These are phyloP conservation scores for Dryas alaskensis DNA, from an alignment of 306 rosid genomes.

Conservation along the genomic window DNA sequence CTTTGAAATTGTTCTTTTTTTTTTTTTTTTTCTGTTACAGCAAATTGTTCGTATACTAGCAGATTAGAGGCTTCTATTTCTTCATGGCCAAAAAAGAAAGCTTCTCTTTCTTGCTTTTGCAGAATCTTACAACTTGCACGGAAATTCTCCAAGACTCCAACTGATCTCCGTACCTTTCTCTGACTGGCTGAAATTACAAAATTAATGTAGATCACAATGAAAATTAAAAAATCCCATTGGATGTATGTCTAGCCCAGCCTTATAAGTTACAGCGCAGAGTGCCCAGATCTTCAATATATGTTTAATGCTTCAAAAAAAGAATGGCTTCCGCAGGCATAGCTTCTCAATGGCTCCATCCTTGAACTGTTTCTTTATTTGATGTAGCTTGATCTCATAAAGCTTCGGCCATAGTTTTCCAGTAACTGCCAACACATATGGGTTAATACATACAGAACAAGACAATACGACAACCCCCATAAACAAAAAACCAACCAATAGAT, in stretches of 20 bases:
- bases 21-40: too few species aligned
- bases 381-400: constrained; percentile 67
- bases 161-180: neutral
- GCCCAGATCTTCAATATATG: neutral
- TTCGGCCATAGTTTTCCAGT: constrained; percentile 94
- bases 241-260: constrained; percentile 1
- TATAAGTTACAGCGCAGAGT: neutral
- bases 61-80: neutral
- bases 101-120: neutral
- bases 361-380: constrained; percentile 34
- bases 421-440: constrained; percentile 49
- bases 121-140: neutral
- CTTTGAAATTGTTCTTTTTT: neutral
- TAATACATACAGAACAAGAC: neutral
- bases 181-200: neutral
- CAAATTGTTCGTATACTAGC: neutral
- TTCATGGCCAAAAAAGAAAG: too few species aligned
- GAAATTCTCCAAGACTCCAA: neutral
- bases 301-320: constrained; percentile 34
- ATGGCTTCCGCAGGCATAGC: constrained; percentile 56
- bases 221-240: neutral
- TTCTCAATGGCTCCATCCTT: constrained; percentile 39
- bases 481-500: neutral
- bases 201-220: neutral
- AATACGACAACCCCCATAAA: neutral